Evolutionary conservation across 1,139 yeast genomes (phyloP), one percentile per base, ranked within the genome.

Genomic region (Blastobotrys illinoisensis): DNA sequence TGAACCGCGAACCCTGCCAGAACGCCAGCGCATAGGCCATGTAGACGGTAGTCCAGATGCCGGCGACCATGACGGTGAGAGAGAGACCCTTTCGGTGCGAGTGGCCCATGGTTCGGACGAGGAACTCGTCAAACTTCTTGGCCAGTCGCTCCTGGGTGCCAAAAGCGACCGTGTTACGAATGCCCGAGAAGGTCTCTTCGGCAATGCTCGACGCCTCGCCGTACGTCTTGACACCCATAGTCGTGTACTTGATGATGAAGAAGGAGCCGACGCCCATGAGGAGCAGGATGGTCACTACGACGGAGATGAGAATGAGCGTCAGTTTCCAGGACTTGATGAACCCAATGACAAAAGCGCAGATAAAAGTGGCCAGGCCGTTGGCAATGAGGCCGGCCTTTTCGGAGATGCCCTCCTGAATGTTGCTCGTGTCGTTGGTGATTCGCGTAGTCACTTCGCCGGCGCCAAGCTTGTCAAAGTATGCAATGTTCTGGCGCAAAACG

Each of bases 401-500:
- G 28, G 76, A 71, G 51, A 75, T 74, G 45, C 78, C 79, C 47
- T 73, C 76, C 59, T 75, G 79, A 52, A 75, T 72, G 40, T 70
- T 62, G 40, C 69, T 65, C n/a, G 78, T 72, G 49, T 75, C 79
- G 44, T 73, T 68, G 28, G 77, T 74, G 60, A 75, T 74, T 14
- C 78, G 70, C 21, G 78, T 72, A 13, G 77, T 71, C 44, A 74
- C 71, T 56, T 73, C 76, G 21, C 79, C 79, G 14, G 78, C 72
- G 24, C 79, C 79, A 14, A 76, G 64, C 48, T 68, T 66, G 61
- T 75, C 79, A 58, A 75, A 76, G 58, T 72, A 75, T n/a, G 74
- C 79, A 51, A 76, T 67, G 52, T 75, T 76, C 58, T 75, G 79
- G 45, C 75, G 65, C 52, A 75, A 59, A 13, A 75, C 64, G 2